Percentiles rank a stretch among this genome's conserved stretches.
phyloP scores from a whole-genome alignment of 805 yeast genomes.

The Starmerella sp. region DNA sequence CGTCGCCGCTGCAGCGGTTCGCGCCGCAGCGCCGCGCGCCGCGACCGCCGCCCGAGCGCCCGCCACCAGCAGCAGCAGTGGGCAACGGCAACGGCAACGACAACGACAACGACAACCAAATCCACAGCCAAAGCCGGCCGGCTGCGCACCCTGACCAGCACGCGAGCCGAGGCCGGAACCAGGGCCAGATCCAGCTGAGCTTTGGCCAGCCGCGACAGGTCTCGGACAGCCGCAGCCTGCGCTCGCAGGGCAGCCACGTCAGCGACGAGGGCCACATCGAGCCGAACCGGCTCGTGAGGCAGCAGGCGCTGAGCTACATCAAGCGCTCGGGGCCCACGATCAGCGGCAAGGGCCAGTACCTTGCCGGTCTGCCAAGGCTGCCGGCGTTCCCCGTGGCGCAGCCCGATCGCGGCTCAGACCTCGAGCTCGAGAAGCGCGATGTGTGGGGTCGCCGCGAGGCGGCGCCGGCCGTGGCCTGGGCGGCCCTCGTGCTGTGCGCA shows the following conservation, averaged over 20 bases:
- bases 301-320: conserved; percentile 4
- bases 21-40: background rate
- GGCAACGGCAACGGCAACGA: no score
- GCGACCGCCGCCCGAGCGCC: background rate
- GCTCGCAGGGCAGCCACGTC: conserved; percentile 4
- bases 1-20: background rate
- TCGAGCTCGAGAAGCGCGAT: conserved; percentile 12
- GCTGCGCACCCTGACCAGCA: no score
- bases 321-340: conserved; percentile 7
- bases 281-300: conserved; percentile 5
- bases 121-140: background rate
- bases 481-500: conserved; percentile 20
- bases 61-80: background rate
- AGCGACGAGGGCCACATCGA: conserved; percentile 11
- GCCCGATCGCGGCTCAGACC: background rate
- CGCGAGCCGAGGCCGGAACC: background rate
- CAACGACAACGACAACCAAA: background rate
- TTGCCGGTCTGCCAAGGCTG: conserved; percentile 19
- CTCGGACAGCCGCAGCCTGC: background rate
- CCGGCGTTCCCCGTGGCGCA: conserved; percentile 16
- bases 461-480: conserved; percentile 14
- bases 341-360: conserved; percentile 3
- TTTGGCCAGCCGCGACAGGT: background rate
- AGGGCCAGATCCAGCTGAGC: background rate
- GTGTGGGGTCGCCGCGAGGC: conserved; percentile 21